Evolutionary conservation across 495 filamentous ascomycete genomes (phyloP), one percentile per base, ranked within the genome.

Genomic region (Neurospora sublineolata): DNA sequence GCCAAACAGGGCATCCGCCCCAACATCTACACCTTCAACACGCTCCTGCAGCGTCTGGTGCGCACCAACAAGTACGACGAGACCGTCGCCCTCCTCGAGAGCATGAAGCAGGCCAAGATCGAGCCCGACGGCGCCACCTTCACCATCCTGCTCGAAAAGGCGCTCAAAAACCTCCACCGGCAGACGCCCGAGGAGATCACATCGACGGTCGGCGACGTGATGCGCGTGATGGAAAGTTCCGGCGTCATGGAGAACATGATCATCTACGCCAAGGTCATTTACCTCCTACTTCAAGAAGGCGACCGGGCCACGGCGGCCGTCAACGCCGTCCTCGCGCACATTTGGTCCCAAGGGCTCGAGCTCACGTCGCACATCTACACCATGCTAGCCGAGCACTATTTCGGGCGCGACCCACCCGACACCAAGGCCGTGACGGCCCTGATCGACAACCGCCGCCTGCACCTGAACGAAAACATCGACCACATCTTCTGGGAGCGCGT

Each of bases 21-120:
- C 20, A 86, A 92, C 75, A 78, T 85, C 40, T 80, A 81, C 70
- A 93, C 91, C 14, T 94, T 88, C 82, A 94, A 94, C 79, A 88
- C 84, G 4, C 83, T 93, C 11, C 82, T 94, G 36, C 81, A 83
- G 8, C 79, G 84, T 3, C 76, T 87, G 52, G 81, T 93, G 71
- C 83, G 84, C 20, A 72, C 78, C 42, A 82, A 80, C 27, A 73
- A 82, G 20, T 75, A 75, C 37, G 71, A 76, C 0, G 73, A 78
- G 18, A 82, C 85, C 27, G 72, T 80, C 44, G 73, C 76, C 1
- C 71, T 90, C 33, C 79, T 91, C 33, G 38, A 73, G 10, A 73
- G 74, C 33, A 86, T 86, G 84, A 69, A 71, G 14, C 41, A 69
- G n/a, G 60, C 75, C 44, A 72, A 76, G 27, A 73, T 86, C 16